Conservation (phyloP, 805 yeast species). For the Cyberlindnera euphorbiiphila region DNA sequence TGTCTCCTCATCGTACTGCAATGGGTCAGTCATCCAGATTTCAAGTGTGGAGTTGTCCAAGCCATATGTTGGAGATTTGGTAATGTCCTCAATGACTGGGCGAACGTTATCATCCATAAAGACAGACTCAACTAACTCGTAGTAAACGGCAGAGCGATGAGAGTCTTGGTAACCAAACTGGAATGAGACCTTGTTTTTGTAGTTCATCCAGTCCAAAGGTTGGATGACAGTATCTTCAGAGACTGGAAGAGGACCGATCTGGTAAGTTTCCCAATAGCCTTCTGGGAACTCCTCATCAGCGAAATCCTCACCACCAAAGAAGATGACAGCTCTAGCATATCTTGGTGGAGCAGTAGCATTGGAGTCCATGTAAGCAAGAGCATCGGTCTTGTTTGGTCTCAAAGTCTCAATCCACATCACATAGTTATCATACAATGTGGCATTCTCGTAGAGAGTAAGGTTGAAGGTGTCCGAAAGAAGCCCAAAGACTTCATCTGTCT, state of each 20-base stretch:
- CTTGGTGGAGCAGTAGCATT: conserved; percentile 22
- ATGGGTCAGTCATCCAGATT: conserved; percentile 26
- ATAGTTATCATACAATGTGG: conserved; percentile 24
- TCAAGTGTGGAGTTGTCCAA: conserved; percentile 22
- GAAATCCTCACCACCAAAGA: conserved; percentile 26
- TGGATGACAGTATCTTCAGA: conserved; percentile 11
- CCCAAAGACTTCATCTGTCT: conserved; percentile 17
- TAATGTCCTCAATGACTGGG: conserved; percentile 19
- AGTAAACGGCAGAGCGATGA: conserved; percentile 13
- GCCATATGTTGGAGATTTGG: conserved; percentile 19
- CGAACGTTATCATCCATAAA: conserved; percentile 12
- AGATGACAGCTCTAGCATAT: conserved; percentile 23
- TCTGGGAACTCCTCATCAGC: conserved; percentile 21
- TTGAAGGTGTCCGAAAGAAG: conserved; percentile 17
- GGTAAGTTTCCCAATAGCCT: conserved; percentile 26
- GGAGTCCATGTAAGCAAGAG: conserved; percentile 22
- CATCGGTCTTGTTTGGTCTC: conserved; percentile 29
- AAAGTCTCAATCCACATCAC: conserved; percentile 25
- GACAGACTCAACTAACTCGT: conserved; percentile 8
- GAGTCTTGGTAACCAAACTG: conserved; percentile 22
- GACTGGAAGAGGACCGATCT: conserved; percentile 24
- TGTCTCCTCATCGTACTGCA: conserved; percentile 20
- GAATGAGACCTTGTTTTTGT: conserved; percentile 20
- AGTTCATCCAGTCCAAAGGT: conserved; percentile 19
- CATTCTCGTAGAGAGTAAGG: conserved; percentile 20